Evolutionary conservation across 1,139 yeast genomes (phyloP), one percentile per base, ranked within the genome.

Genomic region (Scheffersomyces titani): DNA sequence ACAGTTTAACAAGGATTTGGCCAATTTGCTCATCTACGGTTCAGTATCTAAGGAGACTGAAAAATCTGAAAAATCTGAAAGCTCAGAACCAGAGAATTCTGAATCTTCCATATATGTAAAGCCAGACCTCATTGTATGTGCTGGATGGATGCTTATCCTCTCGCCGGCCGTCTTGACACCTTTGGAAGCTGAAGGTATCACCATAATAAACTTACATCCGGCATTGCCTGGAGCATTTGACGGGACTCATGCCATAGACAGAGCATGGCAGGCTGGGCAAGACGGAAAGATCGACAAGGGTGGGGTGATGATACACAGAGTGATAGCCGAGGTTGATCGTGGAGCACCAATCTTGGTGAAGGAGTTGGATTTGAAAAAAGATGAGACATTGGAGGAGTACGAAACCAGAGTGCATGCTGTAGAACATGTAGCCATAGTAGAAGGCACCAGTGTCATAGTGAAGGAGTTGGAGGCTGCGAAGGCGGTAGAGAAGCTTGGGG

Each of bases 221-320:
- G 98, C 99, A 0, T 83, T 94, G 57, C 99, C 99, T 1, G 97
- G 97, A 22, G 93, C 93, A 3, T 94, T 94, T 77, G 98, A 94
- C 59, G 99, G 99, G 3, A 93, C 97, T 11, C 93, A 91, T 74
- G 98, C 99, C 21, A 94, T 94, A 60, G 97, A 94, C 66, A 81
- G 98, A 66, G 97, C 98, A 0, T 93, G 96, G 94, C 81, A 91
- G 67, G 97, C 96, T 11, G 98, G 98, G 49, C 97, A 92, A 69
- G 84, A 82, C 52, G 97, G 96, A 9, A 83, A 83, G 59, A 83
- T 90, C 57, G 68, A 82, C 16, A 84, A 84, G 65, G 97, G 96
- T n/a, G 99, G 99, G 0, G 90, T 96, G 55, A 94, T 94, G 99
- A 90, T 96, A 53, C 99, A 94, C 75, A 86, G 89, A 69, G 98